phyloP scores from a whole-genome alignment of 1,284 basidiomycete genomes.

The Microbotryum violaceum region DNA sequence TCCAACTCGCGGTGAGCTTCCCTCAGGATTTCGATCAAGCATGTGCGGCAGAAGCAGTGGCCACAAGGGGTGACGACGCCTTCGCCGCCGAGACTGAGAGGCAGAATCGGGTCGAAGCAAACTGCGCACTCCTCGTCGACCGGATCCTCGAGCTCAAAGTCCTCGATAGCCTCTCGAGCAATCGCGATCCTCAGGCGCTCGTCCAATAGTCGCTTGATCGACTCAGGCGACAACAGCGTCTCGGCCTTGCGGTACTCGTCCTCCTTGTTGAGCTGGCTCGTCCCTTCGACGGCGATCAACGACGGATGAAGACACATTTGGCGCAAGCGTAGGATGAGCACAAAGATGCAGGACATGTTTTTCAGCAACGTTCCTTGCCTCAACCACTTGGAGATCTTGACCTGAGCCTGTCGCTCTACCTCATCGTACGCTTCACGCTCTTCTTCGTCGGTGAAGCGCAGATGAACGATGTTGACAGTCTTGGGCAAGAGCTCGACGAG shows the following conservation, averaged over 20 bases:
- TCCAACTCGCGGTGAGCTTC: background rate
- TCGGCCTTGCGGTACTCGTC: constrained; percentile 23
- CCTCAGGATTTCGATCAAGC: background rate
- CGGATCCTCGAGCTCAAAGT: constrained; percentile 8
- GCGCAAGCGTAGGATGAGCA: constrained; percentile 58
- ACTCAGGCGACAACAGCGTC: constrained; percentile 23
- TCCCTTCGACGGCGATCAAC: constrained; percentile 48
- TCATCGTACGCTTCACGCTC: constrained; percentile 74
- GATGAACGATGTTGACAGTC: constrained; percentile 57
- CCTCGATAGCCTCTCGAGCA: constrained; percentile 8
- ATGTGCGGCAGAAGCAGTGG: constrained; percentile 4
- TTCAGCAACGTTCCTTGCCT: constrained; percentile 42
- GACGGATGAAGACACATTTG: constrained; percentile 71
- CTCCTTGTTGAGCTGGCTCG: constrained; percentile 1
- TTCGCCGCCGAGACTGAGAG: background rate
- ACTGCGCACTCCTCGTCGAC: constrained; percentile 6
- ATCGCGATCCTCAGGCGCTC: constrained; percentile 4
- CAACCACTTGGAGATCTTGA: constrained; percentile 51
- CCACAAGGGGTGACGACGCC: constrained; percentile 5
- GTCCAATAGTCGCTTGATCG: constrained; percentile 3
- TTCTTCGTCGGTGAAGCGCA: constrained; percentile 49
- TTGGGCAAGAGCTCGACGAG: constrained; percentile 71
- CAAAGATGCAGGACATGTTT: constrained; percentile 72
- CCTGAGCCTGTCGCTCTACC: constrained; percentile 64
- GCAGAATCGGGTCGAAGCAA: constrained; percentile 21